A percentile compares a stretch with the other conserved stretches of the same genome.
These are phyloP conservation scores for Vaccinium macrocarpon DNA, from an alignment of 148 eudicot species.

Conservation along the genomic window DNA sequence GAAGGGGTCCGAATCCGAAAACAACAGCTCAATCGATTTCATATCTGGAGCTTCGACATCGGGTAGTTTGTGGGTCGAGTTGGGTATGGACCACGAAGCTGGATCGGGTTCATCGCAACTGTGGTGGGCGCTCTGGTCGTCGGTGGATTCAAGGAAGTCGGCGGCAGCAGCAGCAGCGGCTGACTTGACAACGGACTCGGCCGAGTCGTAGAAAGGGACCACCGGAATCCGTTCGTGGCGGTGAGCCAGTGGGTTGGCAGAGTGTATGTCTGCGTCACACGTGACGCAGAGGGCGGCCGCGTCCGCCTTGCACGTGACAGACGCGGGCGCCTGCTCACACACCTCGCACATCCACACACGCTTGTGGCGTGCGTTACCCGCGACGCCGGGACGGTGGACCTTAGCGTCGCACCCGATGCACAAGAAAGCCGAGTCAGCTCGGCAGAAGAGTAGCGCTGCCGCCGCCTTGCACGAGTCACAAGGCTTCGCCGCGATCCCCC, in stretches of 20 bases:
- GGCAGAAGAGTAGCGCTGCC: conserved; percentile 65
- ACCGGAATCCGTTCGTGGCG: conserved; percentile 63
- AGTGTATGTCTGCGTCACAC: conserved; percentile 66
- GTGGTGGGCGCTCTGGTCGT: conserved; percentile 17
- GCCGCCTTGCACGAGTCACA: conserved; percentile 72
- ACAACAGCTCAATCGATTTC: conserved; percentile 54
- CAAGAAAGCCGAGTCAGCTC: conserved; percentile 57
- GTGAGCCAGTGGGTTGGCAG: conserved; percentile 60
- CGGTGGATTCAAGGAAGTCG: conserved; percentile 2
- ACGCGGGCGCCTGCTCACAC: conserved; percentile 60
- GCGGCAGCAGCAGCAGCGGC: conserved; percentile 12
- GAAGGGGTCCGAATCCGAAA: conserved; percentile 51
- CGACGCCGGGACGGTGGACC: conserved; percentile 35
- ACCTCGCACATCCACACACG: conserved; percentile 68
- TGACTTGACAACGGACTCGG: conserved; percentile 10
- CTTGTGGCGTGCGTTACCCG: conserved; percentile 41
- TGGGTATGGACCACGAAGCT: conserved; percentile 34
- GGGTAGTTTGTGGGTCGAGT: conserved; percentile 17
- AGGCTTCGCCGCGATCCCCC: conserved; percentile 37
- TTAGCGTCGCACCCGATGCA: conserved; percentile 68
- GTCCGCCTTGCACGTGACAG: conserved; percentile 63
- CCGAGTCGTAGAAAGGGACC: conserved; percentile 38
- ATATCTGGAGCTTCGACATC: conserved; percentile 30
- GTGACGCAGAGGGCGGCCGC: conserved; percentile 56
- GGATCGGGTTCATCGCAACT: conserved; percentile 30